Conservation (phyloP, 148 eudicot species). For the Heliosperma pusillum region DNA sequence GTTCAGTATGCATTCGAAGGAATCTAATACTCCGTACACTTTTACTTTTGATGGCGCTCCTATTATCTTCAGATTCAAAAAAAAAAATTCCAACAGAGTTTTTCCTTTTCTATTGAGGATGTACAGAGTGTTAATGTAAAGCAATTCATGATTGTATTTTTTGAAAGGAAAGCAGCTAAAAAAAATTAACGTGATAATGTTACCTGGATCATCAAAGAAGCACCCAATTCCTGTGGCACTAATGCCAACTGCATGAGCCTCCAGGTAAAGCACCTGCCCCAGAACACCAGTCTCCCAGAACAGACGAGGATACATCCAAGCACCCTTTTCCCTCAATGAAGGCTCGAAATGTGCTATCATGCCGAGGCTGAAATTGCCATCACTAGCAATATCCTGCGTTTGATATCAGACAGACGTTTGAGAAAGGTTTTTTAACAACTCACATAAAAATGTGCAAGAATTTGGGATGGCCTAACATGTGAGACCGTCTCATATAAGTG, state of each 20-base stretch:
- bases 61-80: neutral
- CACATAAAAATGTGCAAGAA: neutral
- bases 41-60: neutral
- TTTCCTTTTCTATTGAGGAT: neutral
- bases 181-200: neutral
- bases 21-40: neutral
- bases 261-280: constrained; percentile 87
- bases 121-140: no score
- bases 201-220: constrained; percentile 96
- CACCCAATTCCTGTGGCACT: constrained; percentile 98
- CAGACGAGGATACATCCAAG: constrained; percentile 95
- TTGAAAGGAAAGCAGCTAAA: neutral
- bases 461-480: neutral
- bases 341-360: constrained; percentile 89
- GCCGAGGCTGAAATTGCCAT: constrained; percentile 98
- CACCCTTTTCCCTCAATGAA: constrained; percentile 53
- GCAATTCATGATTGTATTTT: neutral
- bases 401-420: constrained; percentile 4
- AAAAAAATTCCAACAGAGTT: neutral
- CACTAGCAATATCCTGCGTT: constrained; percentile 85
- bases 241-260: constrained; percentile 88
- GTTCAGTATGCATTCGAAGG: neutral
- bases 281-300: constrained; percentile 98
- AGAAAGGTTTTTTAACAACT: neutral
- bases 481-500: neutral